Evolutionary conservation across 2,329 filamentous ascomycete genomes (phyloP).

Genomic region (Talaromyces piceae): DNA sequence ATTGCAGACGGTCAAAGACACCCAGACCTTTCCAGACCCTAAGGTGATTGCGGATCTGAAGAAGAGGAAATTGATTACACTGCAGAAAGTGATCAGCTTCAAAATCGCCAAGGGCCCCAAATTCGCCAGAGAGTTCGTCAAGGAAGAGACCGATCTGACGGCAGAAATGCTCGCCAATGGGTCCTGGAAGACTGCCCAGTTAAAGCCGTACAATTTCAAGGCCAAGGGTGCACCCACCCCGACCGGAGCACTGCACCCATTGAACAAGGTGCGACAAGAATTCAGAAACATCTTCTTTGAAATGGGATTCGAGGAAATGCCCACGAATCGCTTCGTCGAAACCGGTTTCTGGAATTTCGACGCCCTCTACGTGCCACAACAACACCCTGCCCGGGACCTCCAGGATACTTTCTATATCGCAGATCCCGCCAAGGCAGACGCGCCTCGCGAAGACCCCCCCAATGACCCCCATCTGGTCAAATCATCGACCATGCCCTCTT

Average conservation of each 20-base stretch:
- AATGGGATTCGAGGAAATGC: slow-evolving; percentile 98
- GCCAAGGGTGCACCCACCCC: slow-evolving; percentile 49
- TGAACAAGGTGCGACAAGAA: slow-evolving; percentile 93
- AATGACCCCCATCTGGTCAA: slow-evolving; percentile 31
- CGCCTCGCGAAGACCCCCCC: slow-evolving; percentile 51
- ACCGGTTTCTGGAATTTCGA: slow-evolving; percentile 99
- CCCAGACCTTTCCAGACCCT: slow-evolving; percentile 59
- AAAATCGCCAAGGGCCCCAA: slow-evolving; percentile 76
- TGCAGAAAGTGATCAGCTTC: slow-evolving; percentile 81
- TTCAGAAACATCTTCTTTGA: slow-evolving; percentile 99
- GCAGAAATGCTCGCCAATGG: slow-evolving; percentile 82
- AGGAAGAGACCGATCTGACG: slow-evolving; percentile 93
- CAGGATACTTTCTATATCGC: slow-evolving; percentile 99
- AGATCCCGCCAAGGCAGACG: slow-evolving; percentile 70
- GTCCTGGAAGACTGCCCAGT: slow-evolving; percentile 83
- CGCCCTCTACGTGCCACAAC: slow-evolving; percentile 90
- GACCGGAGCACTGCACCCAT: slow-evolving; percentile 45
- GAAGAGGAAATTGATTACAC: slow-evolving; percentile 82
- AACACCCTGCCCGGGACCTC: slow-evolving; percentile 92
- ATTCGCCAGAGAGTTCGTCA: slow-evolving; percentile 78
- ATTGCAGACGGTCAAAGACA: slow-evolving; percentile 64
- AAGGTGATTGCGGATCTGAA: slow-evolving; percentile 75
- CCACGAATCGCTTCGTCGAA: slow-evolving; percentile 86
- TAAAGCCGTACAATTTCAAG: slow-evolving; percentile 80
- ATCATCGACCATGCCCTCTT: slow-evolving; percentile 34